These are phyloP conservation scores for Teunomyces funiuensis DNA, from an alignment of 805 yeast genomes.

Conservation along the genomic window DNA sequence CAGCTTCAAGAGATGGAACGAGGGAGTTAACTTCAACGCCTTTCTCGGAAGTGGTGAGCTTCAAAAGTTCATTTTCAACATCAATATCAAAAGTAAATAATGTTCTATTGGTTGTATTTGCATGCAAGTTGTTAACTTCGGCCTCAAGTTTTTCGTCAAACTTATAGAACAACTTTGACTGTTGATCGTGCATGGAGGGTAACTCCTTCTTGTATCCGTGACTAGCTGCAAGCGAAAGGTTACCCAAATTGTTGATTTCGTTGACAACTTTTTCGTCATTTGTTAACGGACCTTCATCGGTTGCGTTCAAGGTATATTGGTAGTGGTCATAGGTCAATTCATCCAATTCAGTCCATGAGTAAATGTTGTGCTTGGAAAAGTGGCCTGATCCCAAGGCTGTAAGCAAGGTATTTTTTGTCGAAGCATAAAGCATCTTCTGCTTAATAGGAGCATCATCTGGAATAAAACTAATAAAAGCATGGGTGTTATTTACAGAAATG, in stretches of 20 bases:
- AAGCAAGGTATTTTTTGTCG: slow-evolving; percentile 75
- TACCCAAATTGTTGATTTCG: slow-evolving; percentile 40
- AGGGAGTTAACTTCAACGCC: slow-evolving; percentile 21
- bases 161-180: slow-evolving; percentile 21
- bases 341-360: slow-evolving; percentile 54
- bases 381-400: slow-evolving; percentile 68
- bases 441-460: slow-evolving; percentile 85
- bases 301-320: slow-evolving; percentile 14
- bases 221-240: slow-evolving; percentile 23
- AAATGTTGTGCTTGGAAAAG: slow-evolving; percentile 40
- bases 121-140: slow-evolving; percentile 21
- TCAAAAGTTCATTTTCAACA: slow-evolving; percentile 42
- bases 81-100: slow-evolving; percentile 55
- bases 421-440: slow-evolving; percentile 90
- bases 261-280: slow-evolving; percentile 55
- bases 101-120: slow-evolving; percentile 19
- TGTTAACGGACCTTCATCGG: slow-evolving; percentile 50
- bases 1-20: slow-evolving; percentile 17
- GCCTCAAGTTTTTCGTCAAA: slow-evolving; percentile 27
- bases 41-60: slow-evolving; percentile 19
- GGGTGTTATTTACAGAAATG: slow-evolving; percentile 15
- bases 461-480: slow-evolving; percentile 72
- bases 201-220: slow-evolving; percentile 28
- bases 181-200: slow-evolving; percentile 32
- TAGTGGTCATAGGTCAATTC: slow-evolving; percentile 57